Conservation (phyloP, 2,329 filamentous ascomycete genomes). For the Aspergillus pseudoglaucus region DNA sequence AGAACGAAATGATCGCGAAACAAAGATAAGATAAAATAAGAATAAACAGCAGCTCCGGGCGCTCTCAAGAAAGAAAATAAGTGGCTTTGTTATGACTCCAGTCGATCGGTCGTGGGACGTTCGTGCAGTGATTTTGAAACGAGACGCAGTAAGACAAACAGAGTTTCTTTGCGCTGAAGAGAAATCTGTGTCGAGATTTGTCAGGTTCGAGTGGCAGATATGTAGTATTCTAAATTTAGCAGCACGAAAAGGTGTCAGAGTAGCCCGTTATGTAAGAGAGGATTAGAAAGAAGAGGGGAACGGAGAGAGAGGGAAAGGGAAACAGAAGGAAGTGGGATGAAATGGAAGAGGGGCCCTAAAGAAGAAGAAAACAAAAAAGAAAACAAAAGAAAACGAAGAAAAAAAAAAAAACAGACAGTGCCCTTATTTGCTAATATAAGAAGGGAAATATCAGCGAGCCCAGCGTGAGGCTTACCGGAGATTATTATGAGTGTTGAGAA, state of each 20-base stretch:
- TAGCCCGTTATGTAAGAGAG: slow-evolving; percentile 10
- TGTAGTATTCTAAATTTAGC: slow-evolving; percentile 32
- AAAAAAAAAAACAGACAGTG: no score
- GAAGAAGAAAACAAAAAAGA: neutral
- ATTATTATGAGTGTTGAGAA: slow-evolving; percentile 13
- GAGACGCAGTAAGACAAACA: no score
- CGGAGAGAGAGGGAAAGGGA: slow-evolving; percentile 1
- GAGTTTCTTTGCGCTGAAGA: neutral
- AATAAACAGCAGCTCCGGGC: neutral
- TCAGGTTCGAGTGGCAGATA: slow-evolving; percentile 10
- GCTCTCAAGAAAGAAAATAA: neutral
- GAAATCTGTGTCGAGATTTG: neutral
- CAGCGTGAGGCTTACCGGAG: slow-evolving; percentile 8
- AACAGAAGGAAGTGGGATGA: neutral
- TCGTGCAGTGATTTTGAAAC: no score
- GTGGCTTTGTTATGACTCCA: neutral
- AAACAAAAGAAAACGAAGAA: neutral
- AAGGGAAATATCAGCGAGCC: slow-evolving; percentile 1
- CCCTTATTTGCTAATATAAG: neutral
- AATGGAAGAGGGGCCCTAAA: neutral
- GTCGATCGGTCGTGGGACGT: no score
- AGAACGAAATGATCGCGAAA: neutral
- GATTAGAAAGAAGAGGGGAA: slow-evolving; percentile 1
- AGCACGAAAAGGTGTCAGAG: slow-evolving; percentile 23
- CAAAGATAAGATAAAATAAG: neutral